phyloP scores from a whole-genome alignment of 1,284 basidiomycete species.

The Naganishia sp. region DNA sequence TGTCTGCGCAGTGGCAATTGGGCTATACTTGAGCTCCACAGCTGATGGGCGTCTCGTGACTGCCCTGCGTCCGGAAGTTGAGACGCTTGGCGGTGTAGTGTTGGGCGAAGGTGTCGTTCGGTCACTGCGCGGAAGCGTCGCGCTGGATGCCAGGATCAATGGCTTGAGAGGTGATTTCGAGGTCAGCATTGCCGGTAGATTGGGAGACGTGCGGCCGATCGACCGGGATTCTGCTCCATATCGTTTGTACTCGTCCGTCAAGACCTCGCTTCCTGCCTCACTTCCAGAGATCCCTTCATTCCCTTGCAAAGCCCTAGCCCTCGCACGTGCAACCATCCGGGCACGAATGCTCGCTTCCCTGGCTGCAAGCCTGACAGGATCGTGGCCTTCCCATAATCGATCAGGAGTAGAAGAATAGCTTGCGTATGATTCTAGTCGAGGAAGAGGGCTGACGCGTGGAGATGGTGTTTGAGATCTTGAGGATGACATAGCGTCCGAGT shows the following conservation, averaged over 20 bases:
- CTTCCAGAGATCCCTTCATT: not conserved
- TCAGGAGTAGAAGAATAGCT: not conserved
- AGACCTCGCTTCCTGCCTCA: not conserved
- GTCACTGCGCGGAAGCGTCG: not conserved
- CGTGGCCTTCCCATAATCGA: not conserved
- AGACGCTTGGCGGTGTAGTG: not conserved
- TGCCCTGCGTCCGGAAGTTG: not conserved
- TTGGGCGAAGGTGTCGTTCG: not conserved
- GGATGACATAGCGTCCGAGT: no score
- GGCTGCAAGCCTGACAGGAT: slow-evolving; percentile 1
- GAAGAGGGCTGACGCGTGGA: not conserved
- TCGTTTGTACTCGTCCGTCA: not conserved
- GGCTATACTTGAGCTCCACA: slow-evolving; percentile 18
- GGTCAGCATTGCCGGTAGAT: not conserved
- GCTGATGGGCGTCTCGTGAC: slow-evolving; percentile 11
- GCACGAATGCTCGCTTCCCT: slow-evolving; percentile 16
- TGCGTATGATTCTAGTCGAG: not conserved
- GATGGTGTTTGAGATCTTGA: not conserved
- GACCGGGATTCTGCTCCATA: not conserved
- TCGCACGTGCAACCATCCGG: slow-evolving; percentile 6
- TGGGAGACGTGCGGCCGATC: not conserved
- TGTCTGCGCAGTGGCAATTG: not conserved
- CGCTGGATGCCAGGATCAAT: slow-evolving; percentile 14
- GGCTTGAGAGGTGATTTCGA: slow-evolving; percentile 6
- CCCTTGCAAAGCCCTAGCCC: not conserved